Base-by-base conservation (phyloP, 2,329 filamentous ascomycete genomes). In the Aspergillus pseudotamarii region DNA sequence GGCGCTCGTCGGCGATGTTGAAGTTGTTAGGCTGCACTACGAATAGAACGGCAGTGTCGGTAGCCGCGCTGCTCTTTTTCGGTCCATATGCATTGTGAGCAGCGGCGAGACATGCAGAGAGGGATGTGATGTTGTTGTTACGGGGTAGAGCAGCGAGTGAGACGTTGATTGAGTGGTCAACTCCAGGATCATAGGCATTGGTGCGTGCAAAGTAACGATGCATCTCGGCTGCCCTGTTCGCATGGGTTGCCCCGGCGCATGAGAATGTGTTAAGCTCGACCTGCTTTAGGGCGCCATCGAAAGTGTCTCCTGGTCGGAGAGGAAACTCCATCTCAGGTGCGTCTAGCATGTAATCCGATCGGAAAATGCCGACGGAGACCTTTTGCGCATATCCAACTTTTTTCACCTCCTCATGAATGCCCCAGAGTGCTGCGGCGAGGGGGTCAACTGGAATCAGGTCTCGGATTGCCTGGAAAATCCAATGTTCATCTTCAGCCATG, bases 251-350 rank as follows among this genome's bases (percentile, higher is more conserved):
- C 1, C 81, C 81, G 16, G 80, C 77, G 53, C 76, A 78, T 6
- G 79, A 79, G 62, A 78, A 79, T 0, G 79, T 79, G 64, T 83
- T 83, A 68, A 82, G 78, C 62, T 83, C 80, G 11, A 83, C 79
- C 69, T 83, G 81, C 68, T 79, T 82, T 45, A 82, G 68, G 6
- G 46, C 61, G 1, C 66, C 45, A 21, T 63, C 51, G 8, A 28
- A 34, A 1, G 14, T 56, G 28, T 41, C 21, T 16, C n/a, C 32
- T 3, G 32, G 30, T 12, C 4, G 11, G 11, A 54, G 51, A 11
- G 51, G 21, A 10, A 19, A 50, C 11, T 54, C 51, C 4, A 23
- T 23, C 9, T 43, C 51, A 12, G 43, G 26, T 10, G 57, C 21
- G 59, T 81, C 75, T 48, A 82, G 71, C 81, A 83, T 82, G 63